A percentile compares a stretch with the other conserved stretches of the same genome.
Evolutionary conservation across 495 filamentous ascomycete genomes (phyloP).

Genomic region (Viridothelium virens): DNA sequence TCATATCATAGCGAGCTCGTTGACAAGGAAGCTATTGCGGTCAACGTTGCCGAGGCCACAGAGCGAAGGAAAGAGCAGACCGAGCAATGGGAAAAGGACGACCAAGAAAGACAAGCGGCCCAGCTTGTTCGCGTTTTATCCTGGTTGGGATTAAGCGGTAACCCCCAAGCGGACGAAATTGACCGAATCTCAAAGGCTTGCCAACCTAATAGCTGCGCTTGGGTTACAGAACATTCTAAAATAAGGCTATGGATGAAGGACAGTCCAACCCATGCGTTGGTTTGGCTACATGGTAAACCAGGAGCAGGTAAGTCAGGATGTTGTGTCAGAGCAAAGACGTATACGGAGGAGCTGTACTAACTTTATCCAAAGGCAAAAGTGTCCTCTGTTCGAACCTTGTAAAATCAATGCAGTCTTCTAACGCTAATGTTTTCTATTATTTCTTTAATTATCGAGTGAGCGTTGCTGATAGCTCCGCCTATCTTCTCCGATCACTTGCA

Average conservation of each 20-base stretch:
- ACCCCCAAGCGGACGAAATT: slow-evolving; percentile 11
- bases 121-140: slow-evolving; percentile 9
- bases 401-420: neutral
- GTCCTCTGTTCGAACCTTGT: slow-evolving; percentile 14
- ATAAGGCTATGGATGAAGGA: slow-evolving; percentile 10
- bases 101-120: slow-evolving; percentile 11
- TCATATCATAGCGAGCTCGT: slow-evolving; percentile 35
- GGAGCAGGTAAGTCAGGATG: slow-evolving; percentile 13
- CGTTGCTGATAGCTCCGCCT: neutral
- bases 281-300: slow-evolving; percentile 15
- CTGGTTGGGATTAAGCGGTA: slow-evolving; percentile 11
- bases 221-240: slow-evolving; percentile 6
- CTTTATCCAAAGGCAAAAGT: slow-evolving; percentile 2
- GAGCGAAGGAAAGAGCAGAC: slow-evolving; percentile 17
- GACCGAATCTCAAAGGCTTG: slow-evolving; percentile 6
- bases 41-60: slow-evolving; percentile 28
- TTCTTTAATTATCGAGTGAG: slow-evolving; percentile 11
- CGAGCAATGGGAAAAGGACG: slow-evolving; percentile 14
- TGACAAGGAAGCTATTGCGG: slow-evolving; percentile 32
- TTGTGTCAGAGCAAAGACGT: neutral
- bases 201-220: slow-evolving; percentile 17
- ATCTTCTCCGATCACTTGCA: slow-evolving; percentile 6
- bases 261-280: neutral
- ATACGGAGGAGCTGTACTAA: neutral
- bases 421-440: slow-evolving; percentile 13